These are phyloP conservation scores for Capronia americana DNA, from an alignment of 2,329 filamentous ascomycete species.

Conservation along the genomic window DNA sequence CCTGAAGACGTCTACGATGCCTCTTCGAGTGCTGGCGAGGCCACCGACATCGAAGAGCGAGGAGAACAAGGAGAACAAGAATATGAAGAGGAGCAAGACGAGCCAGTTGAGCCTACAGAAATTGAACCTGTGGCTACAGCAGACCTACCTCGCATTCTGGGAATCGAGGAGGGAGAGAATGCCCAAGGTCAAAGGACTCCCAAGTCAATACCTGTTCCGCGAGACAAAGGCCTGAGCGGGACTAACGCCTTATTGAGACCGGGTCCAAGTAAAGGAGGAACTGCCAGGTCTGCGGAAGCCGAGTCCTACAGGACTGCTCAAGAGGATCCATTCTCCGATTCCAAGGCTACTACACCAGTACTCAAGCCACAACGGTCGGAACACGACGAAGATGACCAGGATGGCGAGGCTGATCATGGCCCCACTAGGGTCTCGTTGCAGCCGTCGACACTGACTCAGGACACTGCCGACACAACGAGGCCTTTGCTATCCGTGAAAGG, in stretches of 20 bases:
- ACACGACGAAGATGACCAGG: slow-evolving; percentile 18
- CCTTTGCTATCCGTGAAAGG: slow-evolving; percentile 23
- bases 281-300: slow-evolving; percentile 17
- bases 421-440: slow-evolving; percentile 17
- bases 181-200: slow-evolving; percentile 6
- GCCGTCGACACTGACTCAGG: slow-evolving; percentile 23
- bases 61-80: slow-evolving; percentile 26
- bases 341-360: slow-evolving; percentile 17
- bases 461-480: slow-evolving; percentile 33
- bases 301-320: slow-evolving; percentile 28
- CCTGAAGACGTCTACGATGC: slow-evolving; percentile 44
- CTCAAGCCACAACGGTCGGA: slow-evolving; percentile 15
- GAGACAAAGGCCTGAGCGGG: slow-evolving; percentile 26
- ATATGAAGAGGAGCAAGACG: slow-evolving; percentile 25
- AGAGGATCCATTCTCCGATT: slow-evolving; percentile 15
- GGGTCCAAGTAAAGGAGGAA: slow-evolving; percentile 1
- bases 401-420: slow-evolving; percentile 9
- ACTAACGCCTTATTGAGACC: slow-evolving; percentile 7
- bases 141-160: slow-evolving; percentile 23
- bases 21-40: slow-evolving; percentile 19
- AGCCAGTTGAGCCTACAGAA: slow-evolving; percentile 27
- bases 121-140: slow-evolving; percentile 37
- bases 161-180: slow-evolving; percentile 23
- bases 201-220: slow-evolving; percentile 25
- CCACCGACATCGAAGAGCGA: slow-evolving; percentile 26